Percentiles rank a stretch among this genome's conserved stretches.
phyloP scores from a whole-genome alignment of 108 stramenopile genomes.

The Chaetoceros tenuissimus region DNA sequence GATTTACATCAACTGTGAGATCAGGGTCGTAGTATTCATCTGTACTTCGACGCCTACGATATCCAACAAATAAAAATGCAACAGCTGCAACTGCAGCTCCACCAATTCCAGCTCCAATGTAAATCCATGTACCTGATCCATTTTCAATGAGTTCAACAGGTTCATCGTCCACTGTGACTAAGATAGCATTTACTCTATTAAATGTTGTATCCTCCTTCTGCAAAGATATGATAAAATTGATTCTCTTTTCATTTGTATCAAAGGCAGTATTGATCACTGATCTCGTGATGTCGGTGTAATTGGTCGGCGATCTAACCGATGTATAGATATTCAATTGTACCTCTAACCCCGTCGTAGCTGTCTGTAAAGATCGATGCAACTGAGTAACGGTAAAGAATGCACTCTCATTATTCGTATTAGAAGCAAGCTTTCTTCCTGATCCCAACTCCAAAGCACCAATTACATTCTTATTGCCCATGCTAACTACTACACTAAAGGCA shows the following conservation, averaged over 20 bases:
- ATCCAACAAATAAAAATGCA: background rate
- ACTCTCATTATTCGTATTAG: background rate
- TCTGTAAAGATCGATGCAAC: background rate
- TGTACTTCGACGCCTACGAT: background rate
- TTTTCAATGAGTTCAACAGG: background rate
- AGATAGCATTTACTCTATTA: background rate
- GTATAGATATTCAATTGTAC: background rate
- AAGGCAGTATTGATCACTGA: background rate
- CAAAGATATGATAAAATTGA: background rate
- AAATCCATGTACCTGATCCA: background rate
- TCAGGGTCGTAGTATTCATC: too few relatives aligned
- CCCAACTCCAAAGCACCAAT: background rate
- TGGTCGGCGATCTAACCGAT: background rate
- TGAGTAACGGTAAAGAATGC: background rate
- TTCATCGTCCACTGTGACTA: background rate
- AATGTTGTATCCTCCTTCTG: background rate
- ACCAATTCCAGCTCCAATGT: background rate
- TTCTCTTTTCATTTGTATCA: background rate
- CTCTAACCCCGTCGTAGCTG: background rate
- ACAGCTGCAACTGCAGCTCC: background rate
- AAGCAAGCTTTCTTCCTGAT: too few relatives aligned
- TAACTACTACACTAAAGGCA: background rate
- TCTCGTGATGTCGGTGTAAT: background rate
- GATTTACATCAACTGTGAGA: background rate
- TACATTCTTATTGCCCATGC: background rate